Base-by-base conservation (phyloP, 2,329 filamentous ascomycete species). In the Chaetoscypha palmicola region DNA sequence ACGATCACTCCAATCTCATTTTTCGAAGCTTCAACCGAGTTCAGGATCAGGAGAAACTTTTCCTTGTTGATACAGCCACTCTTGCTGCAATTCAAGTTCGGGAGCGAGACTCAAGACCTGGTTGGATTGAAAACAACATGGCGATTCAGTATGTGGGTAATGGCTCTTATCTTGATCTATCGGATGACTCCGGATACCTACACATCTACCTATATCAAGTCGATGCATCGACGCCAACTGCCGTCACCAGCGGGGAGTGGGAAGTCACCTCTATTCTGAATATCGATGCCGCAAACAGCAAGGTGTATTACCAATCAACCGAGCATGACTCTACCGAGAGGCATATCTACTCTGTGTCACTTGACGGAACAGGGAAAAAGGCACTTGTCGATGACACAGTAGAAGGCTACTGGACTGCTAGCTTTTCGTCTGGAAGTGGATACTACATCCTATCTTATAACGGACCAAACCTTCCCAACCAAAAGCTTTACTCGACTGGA, bases 1-100 rank as follows among this genome's bases (percentile, higher is more conserved):
- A 77, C 5, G 38, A 31, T 8, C 79, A 83, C 57, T 66, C 70
- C n/a, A 72, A 70, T 31, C 67, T 86, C 30, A 68, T 82, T 28
- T 81, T 82, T 62, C 74, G 79, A 10, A 76, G 76, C 0, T 85
- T 76, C 64, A 84, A 85, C 60, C 76, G 81, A 3, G 78, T 83
- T 0, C 81, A 86, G 55, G 79, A 84, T 50, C 63, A 68, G 1
- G 78, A 81, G 46, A 80, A 79, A 48, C 66, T 81, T 11, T 71
- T 85, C 1, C 62, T 76, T 0, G 75, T 85, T 2, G 69, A 82
- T 48, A 68, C 74, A 1, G 63, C 66, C 1, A 65, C 68, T 2
- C 61, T 66, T 1, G 62, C 65, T 0, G 72, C 72, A 8, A 67
- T 1, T 74, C 83, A 54, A 16, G 62, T 68, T 21, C 68, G 68